These are phyloP conservation scores for Cenchrus purpureus DNA, from an alignment of 176 grass and related monocot species.

Conservation along the genomic window DNA sequence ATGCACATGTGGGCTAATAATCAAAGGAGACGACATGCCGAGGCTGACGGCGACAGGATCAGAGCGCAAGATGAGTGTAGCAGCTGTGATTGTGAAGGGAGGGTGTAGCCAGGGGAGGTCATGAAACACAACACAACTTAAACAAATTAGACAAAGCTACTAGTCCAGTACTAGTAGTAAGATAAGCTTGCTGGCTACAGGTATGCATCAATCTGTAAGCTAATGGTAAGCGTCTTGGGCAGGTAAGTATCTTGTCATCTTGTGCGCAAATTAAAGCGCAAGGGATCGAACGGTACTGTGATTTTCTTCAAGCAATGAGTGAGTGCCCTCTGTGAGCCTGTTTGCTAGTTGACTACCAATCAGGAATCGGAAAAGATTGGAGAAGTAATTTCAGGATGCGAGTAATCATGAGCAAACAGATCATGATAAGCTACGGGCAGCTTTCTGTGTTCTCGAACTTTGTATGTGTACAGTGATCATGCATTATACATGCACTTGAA, in stretches of 20 bases:
- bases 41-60: not conserved
- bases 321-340: not conserved
- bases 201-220: not conserved
- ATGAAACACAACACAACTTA: not conserved
- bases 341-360: not conserved
- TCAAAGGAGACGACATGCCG: not conserved
- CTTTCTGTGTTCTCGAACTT: not conserved
- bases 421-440: not conserved
- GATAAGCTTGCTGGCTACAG: not conserved
- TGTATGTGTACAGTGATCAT: too few relatives aligned
- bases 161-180: too few relatives aligned
- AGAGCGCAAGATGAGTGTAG: not conserved
- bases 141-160: not conserved
- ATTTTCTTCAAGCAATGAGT: constrained; percentile 11
- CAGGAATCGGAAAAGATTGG: not conserved
- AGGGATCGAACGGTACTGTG: not conserved
- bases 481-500: not conserved
- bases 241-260: not conserved
- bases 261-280: not conserved
- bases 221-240: not conserved
- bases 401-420: not conserved
- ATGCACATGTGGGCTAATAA: constrained; percentile 9
- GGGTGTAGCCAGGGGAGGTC: not conserved
- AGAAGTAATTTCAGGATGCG: not conserved
- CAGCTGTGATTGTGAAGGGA: too few relatives aligned